Conservation (phyloP, 2,329 filamentous ascomycete genomes). For the Penicillium hesseltinei region DNA sequence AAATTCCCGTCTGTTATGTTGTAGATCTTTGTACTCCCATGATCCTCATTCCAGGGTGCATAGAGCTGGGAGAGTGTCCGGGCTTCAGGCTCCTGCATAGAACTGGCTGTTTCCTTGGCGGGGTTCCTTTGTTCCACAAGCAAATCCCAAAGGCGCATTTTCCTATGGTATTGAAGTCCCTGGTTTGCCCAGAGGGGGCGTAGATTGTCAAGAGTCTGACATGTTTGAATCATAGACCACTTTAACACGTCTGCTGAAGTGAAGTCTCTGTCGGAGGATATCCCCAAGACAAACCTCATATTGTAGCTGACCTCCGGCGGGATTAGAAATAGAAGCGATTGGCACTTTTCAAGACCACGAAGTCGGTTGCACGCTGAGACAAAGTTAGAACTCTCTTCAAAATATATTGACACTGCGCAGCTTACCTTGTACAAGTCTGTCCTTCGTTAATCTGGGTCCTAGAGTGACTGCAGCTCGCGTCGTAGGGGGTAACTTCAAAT, state of each 20-base stretch:
- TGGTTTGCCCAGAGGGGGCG: background rate
- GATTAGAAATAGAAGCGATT: background rate
- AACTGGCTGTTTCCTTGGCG: background rate
- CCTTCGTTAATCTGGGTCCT: background rate
- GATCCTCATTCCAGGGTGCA: conserved; percentile 1
- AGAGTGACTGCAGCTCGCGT: background rate
- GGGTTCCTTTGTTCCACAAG: background rate
- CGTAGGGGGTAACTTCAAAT: background rate
- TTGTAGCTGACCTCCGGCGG: background rate
- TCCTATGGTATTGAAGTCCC: background rate
- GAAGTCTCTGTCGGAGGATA: background rate
- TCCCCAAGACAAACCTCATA: background rate
- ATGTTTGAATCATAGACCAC: background rate
- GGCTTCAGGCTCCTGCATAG: conserved; percentile 2
- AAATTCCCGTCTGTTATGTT: background rate
- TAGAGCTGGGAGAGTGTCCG: conserved; percentile 10
- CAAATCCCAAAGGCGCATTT: background rate
- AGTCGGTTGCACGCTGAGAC: background rate
- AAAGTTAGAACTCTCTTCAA: background rate
- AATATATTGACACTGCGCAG: background rate
- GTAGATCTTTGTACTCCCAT: background rate
- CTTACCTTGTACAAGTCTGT: background rate
- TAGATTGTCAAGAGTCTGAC: background rate
- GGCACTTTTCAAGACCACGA: background rate
- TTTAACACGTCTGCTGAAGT: background rate